Base-by-base conservation (phyloP, 2,329 filamentous ascomycete species). In the Paracoccidioides brasiliensis region DNA sequence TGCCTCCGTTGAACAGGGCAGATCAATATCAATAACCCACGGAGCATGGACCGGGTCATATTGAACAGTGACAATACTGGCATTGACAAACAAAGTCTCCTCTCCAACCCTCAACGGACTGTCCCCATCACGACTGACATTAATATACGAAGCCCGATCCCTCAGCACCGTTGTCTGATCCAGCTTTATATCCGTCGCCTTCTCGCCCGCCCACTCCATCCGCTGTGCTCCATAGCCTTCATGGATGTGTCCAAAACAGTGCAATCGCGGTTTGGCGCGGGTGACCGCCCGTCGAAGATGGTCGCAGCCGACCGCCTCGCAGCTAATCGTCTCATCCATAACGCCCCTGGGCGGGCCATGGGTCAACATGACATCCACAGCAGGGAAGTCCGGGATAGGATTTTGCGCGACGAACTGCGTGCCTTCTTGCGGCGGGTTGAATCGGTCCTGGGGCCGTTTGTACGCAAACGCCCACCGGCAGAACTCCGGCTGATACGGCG, bases 211-310 rank as follows among this genome's bases (percentile, higher is more conserved):
- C 66, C 61, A 64, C 51, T 58, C 58, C 60, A 53, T 65, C 58
- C 76, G 66, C 59, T 69, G 64, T 3, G 72, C 74, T 15, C 77
- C 78, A 66, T 76, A 75, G 0, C 70, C 78, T 62, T 80, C 78
- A 62, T 83, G 80, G 15, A 83, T 82, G 67, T 84, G 81, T 0
- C 81, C 81, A 62, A 83, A 85, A 59, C 79, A 79, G 63, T 83
- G 78, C n/a, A 84, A 52, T 3, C 68, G 64, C 0, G 82, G 82
- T 52, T 69, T 71, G 8, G 74, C 75, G 5, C 79, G 70, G 53
- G 70, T 66, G 1, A 78, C 67, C 0, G 81, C 81, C 1, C 70
- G 67, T 1, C 79, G 69, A 1, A 85, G 68, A 61, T 78, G 74
- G 49, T 74, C 68, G 64, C 81, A 84, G 0, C 82, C 82, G 0